Conservation (phyloP, 139 green algal species). For the Asterochloris erici region DNA sequence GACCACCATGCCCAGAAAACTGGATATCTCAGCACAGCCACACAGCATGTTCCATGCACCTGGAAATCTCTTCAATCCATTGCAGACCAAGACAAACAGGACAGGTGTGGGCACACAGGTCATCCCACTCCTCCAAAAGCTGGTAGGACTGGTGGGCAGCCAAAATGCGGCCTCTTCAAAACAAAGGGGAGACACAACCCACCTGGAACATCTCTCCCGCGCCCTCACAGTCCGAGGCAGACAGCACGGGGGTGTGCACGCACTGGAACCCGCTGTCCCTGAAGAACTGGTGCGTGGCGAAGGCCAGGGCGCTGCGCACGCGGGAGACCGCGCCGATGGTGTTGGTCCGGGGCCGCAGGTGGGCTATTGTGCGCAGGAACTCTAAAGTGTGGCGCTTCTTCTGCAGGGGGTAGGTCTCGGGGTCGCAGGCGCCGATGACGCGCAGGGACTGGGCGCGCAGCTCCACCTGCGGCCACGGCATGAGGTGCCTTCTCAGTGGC, state of each 20-base stretch:
- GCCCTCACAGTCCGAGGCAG: conserved; percentile 92
- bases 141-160: no score
- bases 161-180: no score
- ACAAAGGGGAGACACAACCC: conserved; percentile 12
- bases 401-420: conserved; percentile 88
- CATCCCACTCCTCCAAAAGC: no score
- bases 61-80: no score
- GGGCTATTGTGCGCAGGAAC: conserved; percentile 65
- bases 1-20: no score
- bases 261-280: conserved; percentile 88
- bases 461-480: conserved; percentile 53
- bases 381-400: conserved; percentile 97
- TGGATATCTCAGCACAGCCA: no score
- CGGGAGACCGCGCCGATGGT: conserved; percentile 91
- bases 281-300: conserved; percentile 96
- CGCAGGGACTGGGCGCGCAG: conserved; percentile 78
- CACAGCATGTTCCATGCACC: no score
- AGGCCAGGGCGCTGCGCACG: conserved; percentile 94
- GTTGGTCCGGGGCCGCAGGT: conserved; percentile 76
- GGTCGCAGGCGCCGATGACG: conserved; percentile 83
- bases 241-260: conserved; percentile 97
- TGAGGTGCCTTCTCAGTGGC: no score
- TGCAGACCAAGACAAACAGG: no score
- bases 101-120: no score
- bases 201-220: conserved; percentile 99